Percentiles rank a stretch among this genome's conserved stretches.
Evolutionary conservation across 345 rosid species (phyloP).

Genomic region (Pugionium cornutum): DNA sequence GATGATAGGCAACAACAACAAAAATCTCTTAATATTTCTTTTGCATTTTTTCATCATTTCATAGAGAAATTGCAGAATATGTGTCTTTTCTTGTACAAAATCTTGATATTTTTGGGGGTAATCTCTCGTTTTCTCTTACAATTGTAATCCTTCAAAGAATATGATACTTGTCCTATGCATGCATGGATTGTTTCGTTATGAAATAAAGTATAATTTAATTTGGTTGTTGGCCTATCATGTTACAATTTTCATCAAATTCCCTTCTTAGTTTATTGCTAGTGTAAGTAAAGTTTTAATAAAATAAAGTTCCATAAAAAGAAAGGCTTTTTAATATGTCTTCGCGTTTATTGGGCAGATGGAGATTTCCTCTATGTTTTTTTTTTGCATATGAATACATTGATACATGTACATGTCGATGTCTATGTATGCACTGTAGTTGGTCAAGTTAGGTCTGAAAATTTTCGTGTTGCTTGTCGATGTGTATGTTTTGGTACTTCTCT

Average conservation of each 20-base stretch:
- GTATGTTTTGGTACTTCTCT: conserved; percentile 23
- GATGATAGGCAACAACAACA: too few relatives aligned
- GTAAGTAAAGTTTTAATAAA: conserved; percentile 4
- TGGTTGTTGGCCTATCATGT: conserved; percentile 40
- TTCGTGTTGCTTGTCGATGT: conserved; percentile 23
- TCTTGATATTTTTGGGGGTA: not conserved
- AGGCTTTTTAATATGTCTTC: conserved; percentile 12
- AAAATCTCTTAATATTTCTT: not conserved
- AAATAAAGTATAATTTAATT: conserved; percentile 9
- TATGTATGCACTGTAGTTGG: conserved; percentile 24
- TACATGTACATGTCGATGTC: not conserved
- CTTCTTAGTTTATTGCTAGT: conserved; percentile 16
- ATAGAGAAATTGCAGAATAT: not conserved
- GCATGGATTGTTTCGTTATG: conserved; percentile 32
- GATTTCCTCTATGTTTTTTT: not conserved
- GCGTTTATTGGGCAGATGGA: not conserved
- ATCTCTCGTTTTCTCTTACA: not conserved
- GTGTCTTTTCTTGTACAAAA: not conserved
- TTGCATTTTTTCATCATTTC: not conserved
- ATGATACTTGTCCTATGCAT: conserved; percentile 13
- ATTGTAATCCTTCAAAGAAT: not conserved
- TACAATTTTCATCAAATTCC: conserved; percentile 25
- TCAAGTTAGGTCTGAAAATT: conserved; percentile 34
- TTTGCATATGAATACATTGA: conserved; percentile 14
- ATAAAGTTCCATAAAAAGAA: not conserved